A percentile compares a stretch with the other conserved stretches of the same genome.
Evolutionary conservation across 2,329 filamentous ascomycete genomes (phyloP).

Genomic region (Diplocarpon mali): DNA sequence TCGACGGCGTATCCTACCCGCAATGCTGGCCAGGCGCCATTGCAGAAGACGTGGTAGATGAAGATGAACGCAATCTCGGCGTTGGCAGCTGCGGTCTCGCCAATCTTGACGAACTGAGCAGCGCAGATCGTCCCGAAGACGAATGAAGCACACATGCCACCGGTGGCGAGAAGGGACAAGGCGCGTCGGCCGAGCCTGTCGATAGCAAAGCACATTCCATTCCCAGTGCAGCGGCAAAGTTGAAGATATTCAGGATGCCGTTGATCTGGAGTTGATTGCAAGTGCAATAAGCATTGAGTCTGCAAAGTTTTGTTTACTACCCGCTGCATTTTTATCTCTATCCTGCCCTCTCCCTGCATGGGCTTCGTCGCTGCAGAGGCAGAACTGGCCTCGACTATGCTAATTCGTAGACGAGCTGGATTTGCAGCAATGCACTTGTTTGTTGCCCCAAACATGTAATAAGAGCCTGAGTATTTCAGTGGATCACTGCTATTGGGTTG

Average conservation of each 20-base stretch:
- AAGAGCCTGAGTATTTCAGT: no score
- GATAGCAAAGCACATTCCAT: slow-evolving; percentile 22
- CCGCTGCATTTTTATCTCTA: slow-evolving; percentile 21
- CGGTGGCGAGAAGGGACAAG: slow-evolving; percentile 19
- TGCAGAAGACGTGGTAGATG: slow-evolving; percentile 36
- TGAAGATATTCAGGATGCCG: slow-evolving; percentile 23
- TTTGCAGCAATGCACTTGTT: no score
- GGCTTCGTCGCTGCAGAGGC: no score
- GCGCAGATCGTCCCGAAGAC: slow-evolving; percentile 18
- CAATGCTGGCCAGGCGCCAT: slow-evolving; percentile 25
- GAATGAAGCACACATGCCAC: slow-evolving; percentile 19
- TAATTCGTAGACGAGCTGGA: no score
- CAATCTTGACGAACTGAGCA: slow-evolving; percentile 11
- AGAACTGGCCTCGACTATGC: no score
- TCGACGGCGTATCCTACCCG: slow-evolving; percentile 23
- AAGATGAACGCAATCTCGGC: slow-evolving; percentile 36
- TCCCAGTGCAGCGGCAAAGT: slow-evolving; percentile 19
- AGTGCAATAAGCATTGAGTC: no score
- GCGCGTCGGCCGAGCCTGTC: slow-evolving; percentile 25
- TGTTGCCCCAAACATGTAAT: no score
- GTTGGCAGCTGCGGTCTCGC: slow-evolving; percentile 8
- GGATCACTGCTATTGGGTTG: no score
- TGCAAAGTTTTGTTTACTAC: slow-evolving; percentile 33
- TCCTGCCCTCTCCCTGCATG: slow-evolving; percentile 7
- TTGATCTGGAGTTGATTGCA: slow-evolving; percentile 22